These are phyloP conservation scores for Heliosperma pusillum DNA, from an alignment of 148 eudicot species.

Conservation along the genomic window DNA sequence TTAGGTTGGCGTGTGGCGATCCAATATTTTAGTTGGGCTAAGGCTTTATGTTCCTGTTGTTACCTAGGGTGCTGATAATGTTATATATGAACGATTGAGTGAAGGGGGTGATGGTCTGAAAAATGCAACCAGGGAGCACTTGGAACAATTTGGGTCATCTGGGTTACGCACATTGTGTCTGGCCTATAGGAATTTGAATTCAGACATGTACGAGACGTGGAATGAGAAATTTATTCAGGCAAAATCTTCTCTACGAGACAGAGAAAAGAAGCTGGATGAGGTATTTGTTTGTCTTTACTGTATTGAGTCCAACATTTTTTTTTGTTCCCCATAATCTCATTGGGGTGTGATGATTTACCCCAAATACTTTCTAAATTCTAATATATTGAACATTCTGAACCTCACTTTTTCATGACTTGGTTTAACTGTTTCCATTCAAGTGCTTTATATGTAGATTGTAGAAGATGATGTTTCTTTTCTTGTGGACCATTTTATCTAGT, in stretches of 20 bases:
- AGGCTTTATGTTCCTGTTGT: neutral
- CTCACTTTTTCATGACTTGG: neutral
- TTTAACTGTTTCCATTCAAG: neutral
- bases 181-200: conserved; percentile 68
- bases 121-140: conserved; percentile 66
- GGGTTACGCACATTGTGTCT: conserved; percentile 94
- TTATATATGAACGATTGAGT: conserved; percentile 80
- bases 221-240: conserved; percentile 94
- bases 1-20: neutral
- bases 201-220: conserved; percentile 72
- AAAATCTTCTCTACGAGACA: conserved; percentile 87
- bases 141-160: conserved; percentile 91
- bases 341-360: neutral
- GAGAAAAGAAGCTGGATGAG: conserved; percentile 96
- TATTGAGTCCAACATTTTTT: neutral
- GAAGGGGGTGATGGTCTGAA: conserved; percentile 60
- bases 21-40: neutral
- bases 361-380: neutral
- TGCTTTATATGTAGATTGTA: neutral
- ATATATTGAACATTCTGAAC: neutral
- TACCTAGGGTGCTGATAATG: conserved; percentile 93
- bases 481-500: neutral
- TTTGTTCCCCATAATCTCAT: neutral
- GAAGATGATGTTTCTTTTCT: neutral
- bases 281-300: conserved; percentile 31